Percentiles rank a stretch among this genome's conserved stretches.
phyloP scores from a whole-genome alignment of 208 protist genomes.

The Trypanosoma cruzi region DNA sequence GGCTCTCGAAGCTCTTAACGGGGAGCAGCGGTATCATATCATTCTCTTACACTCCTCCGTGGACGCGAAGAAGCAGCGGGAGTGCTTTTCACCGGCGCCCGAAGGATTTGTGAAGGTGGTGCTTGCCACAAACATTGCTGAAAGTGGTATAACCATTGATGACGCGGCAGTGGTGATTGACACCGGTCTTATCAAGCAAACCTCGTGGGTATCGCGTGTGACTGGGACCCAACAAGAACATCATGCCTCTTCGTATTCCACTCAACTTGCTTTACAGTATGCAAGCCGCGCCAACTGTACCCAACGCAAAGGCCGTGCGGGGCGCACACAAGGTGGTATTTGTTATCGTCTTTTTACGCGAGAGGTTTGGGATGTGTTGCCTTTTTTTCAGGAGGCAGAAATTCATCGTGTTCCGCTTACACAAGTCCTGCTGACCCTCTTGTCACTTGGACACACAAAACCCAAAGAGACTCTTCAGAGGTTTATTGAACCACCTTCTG shows the following conservation, averaged over 20 bases:
- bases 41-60: slow-evolving; percentile 91
- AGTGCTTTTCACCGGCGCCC: slow-evolving; percentile 91
- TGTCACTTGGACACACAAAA: slow-evolving; percentile 65
- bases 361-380: slow-evolving; percentile 55
- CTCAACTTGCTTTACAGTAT: slow-evolving; percentile 73
- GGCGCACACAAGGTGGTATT: slow-evolving; percentile 97
- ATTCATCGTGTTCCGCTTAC: slow-evolving; percentile 95
- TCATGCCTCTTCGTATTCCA: slow-evolving; percentile 81
- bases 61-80: slow-evolving; percentile 76
- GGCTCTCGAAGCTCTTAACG: slow-evolving; percentile 63
- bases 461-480: slow-evolving; percentile 73
- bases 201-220: slow-evolving; percentile 45
- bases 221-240: slow-evolving; percentile 33
- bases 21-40: slow-evolving; percentile 46
- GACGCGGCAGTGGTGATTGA: slow-evolving; percentile 96
- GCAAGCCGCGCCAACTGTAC: slow-evolving; percentile 96
- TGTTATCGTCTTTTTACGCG: slow-evolving; percentile 97
- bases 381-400: slow-evolving; percentile 86
- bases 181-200: slow-evolving; percentile 94
- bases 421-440: slow-evolving; percentile 89
- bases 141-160: slow-evolving; percentile 97
- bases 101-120: slow-evolving; percentile 91
- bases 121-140: slow-evolving; percentile 97
- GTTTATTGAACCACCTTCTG: slow-evolving; percentile 77
- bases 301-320: slow-evolving; percentile 99